A percentile compares a stretch with the other conserved stretches of the same genome.
Evolutionary conservation across 116 monocot species (phyloP).

Genomic region (Trichopus zeylanicus): DNA sequence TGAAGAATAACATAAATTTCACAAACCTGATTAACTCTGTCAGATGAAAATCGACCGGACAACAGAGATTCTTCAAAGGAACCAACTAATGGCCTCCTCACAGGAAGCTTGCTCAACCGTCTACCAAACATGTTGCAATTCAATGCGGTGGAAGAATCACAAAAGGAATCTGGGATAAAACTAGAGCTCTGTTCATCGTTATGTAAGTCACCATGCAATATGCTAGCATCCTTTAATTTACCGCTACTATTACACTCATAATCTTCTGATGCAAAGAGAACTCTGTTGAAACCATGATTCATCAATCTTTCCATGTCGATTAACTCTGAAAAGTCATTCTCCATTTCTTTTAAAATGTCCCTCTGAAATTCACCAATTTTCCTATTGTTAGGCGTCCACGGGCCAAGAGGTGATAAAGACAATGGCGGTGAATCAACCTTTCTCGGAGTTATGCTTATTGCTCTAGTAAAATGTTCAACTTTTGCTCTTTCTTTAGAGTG

Average conservation of each 20-base stretch:
- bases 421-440: conserved; percentile 54
- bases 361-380: conserved; percentile 17
- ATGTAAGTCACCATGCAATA: conserved; percentile 32
- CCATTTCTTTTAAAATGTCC: conserved; percentile 27
- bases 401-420: conserved; percentile 89
- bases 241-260: conserved; percentile 13
- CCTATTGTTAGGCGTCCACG: conserved; percentile 56
- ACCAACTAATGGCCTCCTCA: conserved; percentile 81
- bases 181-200: conserved; percentile 5
- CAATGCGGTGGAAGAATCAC: conserved; percentile 23
- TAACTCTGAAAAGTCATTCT: conserved; percentile 18
- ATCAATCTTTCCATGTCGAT: conserved; percentile 13
- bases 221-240: conserved; percentile 15
- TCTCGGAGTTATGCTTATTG: conserved; percentile 26
- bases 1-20: not conserved
- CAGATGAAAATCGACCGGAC: conserved; percentile 69
- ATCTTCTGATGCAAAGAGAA: conserved; percentile 17
- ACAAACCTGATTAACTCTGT: conserved; percentile 57
- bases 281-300: conserved; percentile 10
- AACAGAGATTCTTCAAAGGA: conserved; percentile 98
- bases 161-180: not conserved
- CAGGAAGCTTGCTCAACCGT: conserved; percentile 32
- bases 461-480: conserved; percentile 11
- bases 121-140: conserved; percentile 25
- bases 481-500: conserved; percentile 10